Percentiles rank a stretch among this genome's conserved stretches.
phyloP scores from a whole-genome alignment of 2,329 filamentous ascomycete species.

The Leptographium wingfieldii region DNA sequence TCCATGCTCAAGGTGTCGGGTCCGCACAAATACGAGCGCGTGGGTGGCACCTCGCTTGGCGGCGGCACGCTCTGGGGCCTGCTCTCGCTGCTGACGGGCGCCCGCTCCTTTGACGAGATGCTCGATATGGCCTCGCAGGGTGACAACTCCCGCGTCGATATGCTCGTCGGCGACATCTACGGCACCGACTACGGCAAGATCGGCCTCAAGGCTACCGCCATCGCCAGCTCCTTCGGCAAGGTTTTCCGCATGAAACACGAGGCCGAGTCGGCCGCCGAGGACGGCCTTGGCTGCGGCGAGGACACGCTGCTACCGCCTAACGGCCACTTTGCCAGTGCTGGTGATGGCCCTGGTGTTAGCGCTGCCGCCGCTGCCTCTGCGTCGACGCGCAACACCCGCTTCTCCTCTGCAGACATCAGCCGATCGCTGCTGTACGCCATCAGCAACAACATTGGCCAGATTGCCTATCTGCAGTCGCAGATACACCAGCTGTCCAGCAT shows the following conservation, averaged over 20 bases:
- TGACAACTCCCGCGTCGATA: slow-evolving; percentile 87
- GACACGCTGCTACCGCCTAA: slow-evolving; percentile 84
- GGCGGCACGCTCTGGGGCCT: slow-evolving; percentile 97
- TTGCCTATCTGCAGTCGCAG: slow-evolving; percentile 92
- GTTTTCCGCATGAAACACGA: slow-evolving; percentile 87
- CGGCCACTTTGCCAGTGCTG: slow-evolving; percentile 53
- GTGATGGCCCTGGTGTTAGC: slow-evolving; percentile 13
- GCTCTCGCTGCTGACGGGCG: slow-evolving; percentile 82
- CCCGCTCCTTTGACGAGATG: slow-evolving; percentile 96
- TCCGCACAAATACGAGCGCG: slow-evolving; percentile 72
- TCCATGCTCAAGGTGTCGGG: slow-evolving; percentile 96
- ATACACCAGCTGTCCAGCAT: slow-evolving; percentile 86
- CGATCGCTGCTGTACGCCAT: slow-evolving; percentile 88
- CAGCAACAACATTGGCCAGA: slow-evolving; percentile 96
- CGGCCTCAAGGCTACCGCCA: slow-evolving; percentile 86
- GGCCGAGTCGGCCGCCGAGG: slow-evolving; percentile 67
- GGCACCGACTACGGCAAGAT: slow-evolving; percentile 94
- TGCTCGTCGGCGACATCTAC: slow-evolving; percentile 97
- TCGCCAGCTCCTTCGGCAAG: slow-evolving; percentile 93
- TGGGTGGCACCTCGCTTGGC: slow-evolving; percentile 87
- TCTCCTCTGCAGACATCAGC: slow-evolving; percentile 75
- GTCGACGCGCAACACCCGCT: slow-evolving; percentile 33
- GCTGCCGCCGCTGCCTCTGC: not conserved
- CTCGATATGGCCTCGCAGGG: slow-evolving; percentile 78
- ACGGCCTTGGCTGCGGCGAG: slow-evolving; percentile 63